Conservation (phyloP, 2,329 filamentous ascomycete species). For the Coccinonectria pachysandricola region DNA sequence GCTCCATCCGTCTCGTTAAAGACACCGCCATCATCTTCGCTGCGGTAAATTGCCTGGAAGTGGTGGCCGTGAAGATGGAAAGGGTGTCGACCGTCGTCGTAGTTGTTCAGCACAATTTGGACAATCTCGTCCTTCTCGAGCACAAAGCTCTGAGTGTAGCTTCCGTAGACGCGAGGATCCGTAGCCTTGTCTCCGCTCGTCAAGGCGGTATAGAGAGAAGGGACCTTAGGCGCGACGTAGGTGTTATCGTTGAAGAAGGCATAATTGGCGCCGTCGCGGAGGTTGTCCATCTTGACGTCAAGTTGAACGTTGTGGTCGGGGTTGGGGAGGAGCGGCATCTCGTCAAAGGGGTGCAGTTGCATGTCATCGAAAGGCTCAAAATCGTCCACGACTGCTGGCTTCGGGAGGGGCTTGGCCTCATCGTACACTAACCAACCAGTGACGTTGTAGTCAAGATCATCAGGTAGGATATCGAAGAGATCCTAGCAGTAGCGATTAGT, state of each 20-base stretch:
- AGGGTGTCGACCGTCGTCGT: constrained; percentile 60
- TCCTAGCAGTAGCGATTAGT: constrained; percentile 27
- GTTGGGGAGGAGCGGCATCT: constrained; percentile 46
- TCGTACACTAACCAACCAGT: constrained; percentile 56
- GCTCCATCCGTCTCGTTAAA: constrained; percentile 37
- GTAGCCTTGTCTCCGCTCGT: constrained; percentile 48
- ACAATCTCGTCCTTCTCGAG: constrained; percentile 57
- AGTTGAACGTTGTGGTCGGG: constrained; percentile 57
- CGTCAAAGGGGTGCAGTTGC: constrained; percentile 58
- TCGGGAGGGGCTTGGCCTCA: constrained; percentile 31
- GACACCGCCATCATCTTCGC: constrained; percentile 44
- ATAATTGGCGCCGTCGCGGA: constrained; percentile 48
- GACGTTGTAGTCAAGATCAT: constrained; percentile 56
- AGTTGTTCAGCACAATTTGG: constrained; percentile 66
- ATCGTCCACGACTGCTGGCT: constrained; percentile 45
- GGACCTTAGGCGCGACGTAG: constrained; percentile 64
- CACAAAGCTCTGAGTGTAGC: constrained; percentile 55
- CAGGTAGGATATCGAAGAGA: constrained; percentile 59
- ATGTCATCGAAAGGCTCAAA: constrained; percentile 68
- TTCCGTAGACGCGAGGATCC: constrained; percentile 54
- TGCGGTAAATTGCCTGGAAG: constrained; percentile 59
- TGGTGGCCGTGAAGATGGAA: constrained; percentile 73
- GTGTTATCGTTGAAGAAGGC: constrained; percentile 70
- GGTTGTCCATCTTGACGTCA: constrained; percentile 51
- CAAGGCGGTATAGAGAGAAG: constrained; percentile 67